Conservation (phyloP, 1,284 basidiomycete species). For the Peniophora sp. region DNA sequence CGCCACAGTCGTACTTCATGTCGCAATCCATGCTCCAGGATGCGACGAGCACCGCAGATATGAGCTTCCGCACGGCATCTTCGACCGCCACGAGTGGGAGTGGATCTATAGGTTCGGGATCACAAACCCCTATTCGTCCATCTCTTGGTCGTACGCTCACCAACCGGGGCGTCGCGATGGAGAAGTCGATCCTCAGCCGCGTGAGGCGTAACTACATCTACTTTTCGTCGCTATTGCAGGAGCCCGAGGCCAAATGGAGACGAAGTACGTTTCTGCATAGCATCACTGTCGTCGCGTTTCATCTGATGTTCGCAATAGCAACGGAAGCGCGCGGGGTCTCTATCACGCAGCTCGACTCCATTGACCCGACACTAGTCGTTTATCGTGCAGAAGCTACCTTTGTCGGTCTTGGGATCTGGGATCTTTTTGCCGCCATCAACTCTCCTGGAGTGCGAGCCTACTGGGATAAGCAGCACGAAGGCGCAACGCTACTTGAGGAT, state of each 20-base stretch:
- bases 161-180: conserved; percentile 55
- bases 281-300: no score
- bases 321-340: conserved; percentile 86
- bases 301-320: no score
- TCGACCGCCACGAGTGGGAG: conserved; percentile 27
- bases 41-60: conserved; percentile 57
- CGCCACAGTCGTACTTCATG: conserved; percentile 47
- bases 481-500: conserved; percentile 80
- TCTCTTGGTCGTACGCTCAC: conserved; percentile 25
- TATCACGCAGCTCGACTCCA: conserved; percentile 93
- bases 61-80: conserved; percentile 57
- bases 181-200: conserved; percentile 76
- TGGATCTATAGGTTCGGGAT: conserved; percentile 13
- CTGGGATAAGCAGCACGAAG: conserved; percentile 92
- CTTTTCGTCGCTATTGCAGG: conserved; percentile 94
- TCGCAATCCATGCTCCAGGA: conserved; percentile 59
- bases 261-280: conserved; percentile 42
- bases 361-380: conserved; percentile 94
- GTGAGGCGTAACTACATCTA: conserved; percentile 96
- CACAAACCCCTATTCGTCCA: conserved; percentile 24
- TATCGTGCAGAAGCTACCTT: conserved; percentile 97
- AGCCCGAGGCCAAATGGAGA: conserved; percentile 98
- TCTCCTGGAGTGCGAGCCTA: conserved; percentile 75
- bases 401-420: conserved; percentile 94
- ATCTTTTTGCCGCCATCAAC: conserved; percentile 84